These are phyloP conservation scores for Pythium sukuiense DNA, from an alignment of 352 stramenopile species.

Conservation along the genomic window DNA sequence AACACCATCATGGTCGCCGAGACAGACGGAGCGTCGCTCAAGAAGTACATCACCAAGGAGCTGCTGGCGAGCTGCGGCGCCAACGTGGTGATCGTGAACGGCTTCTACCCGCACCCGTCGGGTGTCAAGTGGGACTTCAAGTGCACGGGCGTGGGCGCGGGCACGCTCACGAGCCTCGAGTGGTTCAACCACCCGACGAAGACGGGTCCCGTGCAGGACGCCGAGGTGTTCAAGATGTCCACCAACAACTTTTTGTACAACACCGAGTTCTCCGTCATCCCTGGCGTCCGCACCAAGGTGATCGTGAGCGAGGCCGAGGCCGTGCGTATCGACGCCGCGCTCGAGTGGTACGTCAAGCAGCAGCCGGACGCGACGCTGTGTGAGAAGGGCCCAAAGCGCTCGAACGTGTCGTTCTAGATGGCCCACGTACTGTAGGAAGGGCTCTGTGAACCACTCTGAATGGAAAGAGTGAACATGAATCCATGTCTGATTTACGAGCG, in stretches of 20 bases:
- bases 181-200: conserved; percentile 62
- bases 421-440: not conserved
- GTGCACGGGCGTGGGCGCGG: conserved; percentile 41
- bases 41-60: conserved; percentile 55
- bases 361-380: conserved; percentile 27
- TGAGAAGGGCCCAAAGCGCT: conserved; percentile 23
- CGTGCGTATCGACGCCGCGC: conserved; percentile 43
- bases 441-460: not conserved
- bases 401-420: conserved; percentile 23
- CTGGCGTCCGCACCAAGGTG: conserved; percentile 35
- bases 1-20: conserved; percentile 62
- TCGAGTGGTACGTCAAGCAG: conserved; percentile 46
- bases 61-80: conserved; percentile 50
- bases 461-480: not conserved
- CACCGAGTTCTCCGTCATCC: conserved; percentile 44
- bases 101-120: conserved; percentile 62
- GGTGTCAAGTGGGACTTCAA: conserved; percentile 73
- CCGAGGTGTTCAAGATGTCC: conserved; percentile 56
- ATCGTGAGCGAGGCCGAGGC: conserved; percentile 49
- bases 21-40: conserved; percentile 58
- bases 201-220: conserved; percentile 46
- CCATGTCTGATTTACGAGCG: not conserved
- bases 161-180: conserved; percentile 45
- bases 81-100: conserved; percentile 50
- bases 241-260: conserved; percentile 63